Conservation (phyloP, 2,329 filamentous ascomycete species). For the Claviceps africana region DNA sequence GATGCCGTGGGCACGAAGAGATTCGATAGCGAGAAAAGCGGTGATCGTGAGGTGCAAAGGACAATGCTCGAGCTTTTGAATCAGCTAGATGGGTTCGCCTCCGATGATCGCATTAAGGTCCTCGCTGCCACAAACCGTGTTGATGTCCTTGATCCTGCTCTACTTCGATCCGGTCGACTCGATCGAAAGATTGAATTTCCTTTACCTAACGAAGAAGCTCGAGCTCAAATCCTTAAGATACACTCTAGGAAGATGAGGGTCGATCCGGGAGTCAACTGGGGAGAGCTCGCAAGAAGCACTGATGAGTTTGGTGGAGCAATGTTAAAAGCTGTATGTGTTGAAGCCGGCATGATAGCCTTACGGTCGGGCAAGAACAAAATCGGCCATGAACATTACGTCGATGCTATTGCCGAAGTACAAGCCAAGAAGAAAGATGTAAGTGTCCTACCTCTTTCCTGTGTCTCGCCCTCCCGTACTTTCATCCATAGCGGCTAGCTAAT, state of each 20-base stretch:
- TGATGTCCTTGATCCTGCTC: constrained; percentile 81
- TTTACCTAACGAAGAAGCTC: constrained; percentile 90
- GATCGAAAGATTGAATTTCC: constrained; percentile 98
- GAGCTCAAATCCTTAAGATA: constrained; percentile 93
- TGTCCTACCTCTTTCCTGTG: neutral
- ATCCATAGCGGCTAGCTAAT: constrained; percentile 1
- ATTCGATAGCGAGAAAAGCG: constrained; percentile 96
- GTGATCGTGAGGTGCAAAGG: constrained; percentile 92
- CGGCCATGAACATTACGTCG: constrained; percentile 94
- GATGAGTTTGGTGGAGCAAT: constrained; percentile 97
- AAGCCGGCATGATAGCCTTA: constrained; percentile 97
- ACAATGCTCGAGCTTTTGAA: constrained; percentile 99
- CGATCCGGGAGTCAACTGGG: constrained; percentile 87
- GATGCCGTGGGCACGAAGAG: constrained; percentile 98
- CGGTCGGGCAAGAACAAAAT: constrained; percentile 93
- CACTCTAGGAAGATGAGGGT: constrained; percentile 98
- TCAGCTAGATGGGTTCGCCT: constrained; percentile 95
- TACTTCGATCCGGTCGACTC: constrained; percentile 81
- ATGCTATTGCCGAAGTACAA: constrained; percentile 93
- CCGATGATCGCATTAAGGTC: constrained; percentile 92
- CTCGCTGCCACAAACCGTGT: constrained; percentile 89
- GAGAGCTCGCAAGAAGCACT: constrained; percentile 85
- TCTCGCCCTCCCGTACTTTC: neutral
- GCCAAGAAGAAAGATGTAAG: constrained; percentile 83
- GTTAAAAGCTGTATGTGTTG: constrained; percentile 95